Conservation (phyloP, 257 asterid species). For the Lavandula angustifolia region DNA sequence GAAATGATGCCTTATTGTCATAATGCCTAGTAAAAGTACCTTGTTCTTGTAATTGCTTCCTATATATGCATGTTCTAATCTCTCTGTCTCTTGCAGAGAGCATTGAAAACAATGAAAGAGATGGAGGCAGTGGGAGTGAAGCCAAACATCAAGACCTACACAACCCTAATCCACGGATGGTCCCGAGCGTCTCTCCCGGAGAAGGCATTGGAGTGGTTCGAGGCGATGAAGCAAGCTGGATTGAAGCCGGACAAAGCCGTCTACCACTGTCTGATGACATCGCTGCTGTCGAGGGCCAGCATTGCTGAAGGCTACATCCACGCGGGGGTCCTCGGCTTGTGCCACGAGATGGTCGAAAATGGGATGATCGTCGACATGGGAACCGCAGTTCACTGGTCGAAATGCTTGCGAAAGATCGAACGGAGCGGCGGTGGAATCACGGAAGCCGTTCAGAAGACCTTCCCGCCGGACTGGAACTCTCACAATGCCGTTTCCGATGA, state of each 20-base stretch:
- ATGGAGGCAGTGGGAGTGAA: conserved; percentile 79
- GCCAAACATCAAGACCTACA: conserved; percentile 83
- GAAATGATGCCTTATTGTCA: neutral
- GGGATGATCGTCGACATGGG: conserved; percentile 85
- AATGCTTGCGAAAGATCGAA: conserved; percentile 77
- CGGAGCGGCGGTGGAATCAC: conserved; percentile 77
- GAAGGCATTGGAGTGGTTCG: conserved; percentile 88
- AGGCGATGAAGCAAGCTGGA: conserved; percentile 76
- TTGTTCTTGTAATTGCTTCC: too few relatives aligned
- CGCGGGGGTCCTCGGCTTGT: conserved; percentile 54
- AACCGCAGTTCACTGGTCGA: conserved; percentile 97
- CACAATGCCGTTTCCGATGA: conserved; percentile 55
- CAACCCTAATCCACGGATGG: conserved; percentile 96
- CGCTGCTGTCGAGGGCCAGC: conserved; percentile 81
- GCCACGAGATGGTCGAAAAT: conserved; percentile 72
- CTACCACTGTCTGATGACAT: conserved; percentile 93
- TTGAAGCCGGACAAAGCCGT: conserved; percentile 89
- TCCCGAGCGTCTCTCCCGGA: conserved; percentile 94
- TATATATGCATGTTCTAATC: too few relatives aligned
- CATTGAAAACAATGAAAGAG: conserved; percentile 68
- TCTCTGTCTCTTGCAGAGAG: conserved; percentile 56
- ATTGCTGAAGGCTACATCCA: conserved; percentile 76
- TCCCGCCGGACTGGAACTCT: conserved; percentile 97
- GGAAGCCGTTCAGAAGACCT: conserved; percentile 88
- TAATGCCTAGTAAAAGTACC: neutral